Base-by-base conservation (phyloP, 371 early-diverging fungal genomes). In the Globomyces sp. region DNA sequence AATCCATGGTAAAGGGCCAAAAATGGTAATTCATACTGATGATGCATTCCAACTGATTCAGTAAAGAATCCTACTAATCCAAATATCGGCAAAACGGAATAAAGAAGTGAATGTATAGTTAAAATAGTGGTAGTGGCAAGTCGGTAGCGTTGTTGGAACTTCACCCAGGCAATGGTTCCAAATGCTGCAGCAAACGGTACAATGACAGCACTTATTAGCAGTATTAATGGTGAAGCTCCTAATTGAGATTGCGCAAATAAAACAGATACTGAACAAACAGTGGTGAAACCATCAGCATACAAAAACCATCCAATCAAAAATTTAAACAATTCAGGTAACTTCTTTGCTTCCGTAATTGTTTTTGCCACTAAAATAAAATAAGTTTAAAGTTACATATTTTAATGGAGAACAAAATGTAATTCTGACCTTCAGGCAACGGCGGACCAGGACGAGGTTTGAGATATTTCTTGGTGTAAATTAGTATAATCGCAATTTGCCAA, bases 391-490 rank as follows among this genome's bases (percentile, higher is more conserved):
- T 40, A 43, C 1, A 4, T 10, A 2, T 37, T 39, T 52, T 44
- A 34, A 41, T 11, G 47, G 64, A 63, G 46, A 24, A 60, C 81
- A 79, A 69, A 76, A 85, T 0, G 74, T 51, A 51, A 64, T 77
- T 85, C 36, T 71, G 74, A 34, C 77, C 74, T 34, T 53, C 64
- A 0, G 81, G 78, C 44, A 89, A 68, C 4, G 86, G 86, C 2
- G 81, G 79, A n/a, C 87, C 86, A 2, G 85, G 85, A 5, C 85
- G 78, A 1, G 78, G 68, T n/a, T 73, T 73, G 64, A 86, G 68
- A 66, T 66, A 47, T n/a, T 40, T 4, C 2, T 46, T 40, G 9
- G 46, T 55, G 10, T 58, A 58, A n/a, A 40, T 3, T 13, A 53
- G 50, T 24, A 76, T 58, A 10, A 82, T 77, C 0, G 68, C 39